A percentile compares a stretch with the other conserved stretches of the same genome.
Conservation (phyloP, 2,329 filamentous ascomycete species). For the Fusarium multiceps region DNA sequence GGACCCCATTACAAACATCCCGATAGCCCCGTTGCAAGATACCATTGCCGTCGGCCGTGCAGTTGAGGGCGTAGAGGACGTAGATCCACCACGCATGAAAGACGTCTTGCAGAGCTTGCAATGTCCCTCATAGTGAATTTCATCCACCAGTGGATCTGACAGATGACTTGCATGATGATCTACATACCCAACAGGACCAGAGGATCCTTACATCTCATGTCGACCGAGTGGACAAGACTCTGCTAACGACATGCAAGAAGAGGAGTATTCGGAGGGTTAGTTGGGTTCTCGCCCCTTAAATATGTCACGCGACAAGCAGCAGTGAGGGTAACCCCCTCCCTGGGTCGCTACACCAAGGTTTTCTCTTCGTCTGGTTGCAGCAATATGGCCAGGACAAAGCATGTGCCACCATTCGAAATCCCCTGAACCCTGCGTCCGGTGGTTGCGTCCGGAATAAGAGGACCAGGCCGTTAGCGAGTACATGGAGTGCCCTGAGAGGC, state of each 20-base stretch:
- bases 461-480: not conserved
- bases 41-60: too few relatives aligned
- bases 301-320: not conserved
- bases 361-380: too few relatives aligned
- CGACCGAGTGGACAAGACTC: not conserved
- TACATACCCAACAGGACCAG: not conserved
- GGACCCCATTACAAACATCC: too few relatives aligned
- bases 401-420: not conserved
- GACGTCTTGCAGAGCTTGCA: too few relatives aligned
- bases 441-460: not conserved
- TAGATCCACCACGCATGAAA: too few relatives aligned
- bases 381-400: not conserved
- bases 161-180: not conserved
- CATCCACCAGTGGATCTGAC: not conserved
- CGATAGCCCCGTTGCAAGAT: too few relatives aligned
- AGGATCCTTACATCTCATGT: not conserved
- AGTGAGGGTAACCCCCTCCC: too few relatives aligned
- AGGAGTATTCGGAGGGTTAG: not conserved
- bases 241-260: not conserved
- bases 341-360: not conserved
- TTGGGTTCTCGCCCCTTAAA: not conserved
- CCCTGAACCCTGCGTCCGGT: not conserved
- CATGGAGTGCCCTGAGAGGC: not conserved
- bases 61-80: too few relatives aligned
- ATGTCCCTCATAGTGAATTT: not conserved